A percentile compares a stretch with the other conserved stretches of the same genome.
phyloP scores from a whole-genome alignment of 2,329 filamentous ascomycete genomes.

The Ustilaginoidea virens region DNA sequence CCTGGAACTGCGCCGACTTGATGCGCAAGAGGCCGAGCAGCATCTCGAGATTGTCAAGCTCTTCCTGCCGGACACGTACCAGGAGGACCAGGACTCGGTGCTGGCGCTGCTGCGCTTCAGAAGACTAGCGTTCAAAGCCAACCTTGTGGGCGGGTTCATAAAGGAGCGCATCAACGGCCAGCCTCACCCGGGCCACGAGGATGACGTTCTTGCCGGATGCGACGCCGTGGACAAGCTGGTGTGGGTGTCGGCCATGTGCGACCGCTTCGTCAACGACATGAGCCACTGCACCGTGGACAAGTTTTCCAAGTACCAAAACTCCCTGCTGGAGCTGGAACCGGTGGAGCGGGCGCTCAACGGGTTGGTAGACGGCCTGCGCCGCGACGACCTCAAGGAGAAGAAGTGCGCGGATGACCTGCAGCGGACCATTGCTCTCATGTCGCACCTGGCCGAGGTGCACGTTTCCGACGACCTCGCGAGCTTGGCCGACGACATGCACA shows the following conservation, averaged over 20 bases:
- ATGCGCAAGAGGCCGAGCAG: conserved; percentile 76
- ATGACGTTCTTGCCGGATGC: conserved; percentile 65
- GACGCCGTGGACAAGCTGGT: conserved; percentile 75
- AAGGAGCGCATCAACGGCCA: conserved; percentile 62
- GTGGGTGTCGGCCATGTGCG: conserved; percentile 70
- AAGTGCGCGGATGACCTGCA: conserved; percentile 71
- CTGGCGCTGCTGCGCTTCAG: conserved; percentile 78
- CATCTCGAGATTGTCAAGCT: conserved; percentile 79
- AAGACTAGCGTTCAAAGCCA: conserved; percentile 76
- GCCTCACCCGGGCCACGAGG: conserved; percentile 51
- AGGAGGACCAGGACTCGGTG: conserved; percentile 71
- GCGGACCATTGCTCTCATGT: conserved; percentile 70
- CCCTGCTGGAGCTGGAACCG: conserved; percentile 75
- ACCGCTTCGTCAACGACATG: conserved; percentile 70
- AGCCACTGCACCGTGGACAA: conserved; percentile 61
- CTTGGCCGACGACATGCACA: conserved; percentile 66
- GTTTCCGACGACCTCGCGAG: conserved; percentile 53
- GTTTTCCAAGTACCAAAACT: conserved; percentile 65
- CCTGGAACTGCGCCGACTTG: conserved; percentile 70
- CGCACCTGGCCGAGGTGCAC: conserved; percentile 72
- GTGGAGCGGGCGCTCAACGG: conserved; percentile 79
- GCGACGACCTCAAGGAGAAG: conserved; percentile 73
- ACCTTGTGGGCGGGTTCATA: conserved; percentile 60
- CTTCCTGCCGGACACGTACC: conserved; percentile 76
- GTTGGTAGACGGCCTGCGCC: conserved; percentile 73